These are phyloP conservation scores for Komagataella ulmi DNA, from an alignment of 805 yeast species.

Conservation along the genomic window DNA sequence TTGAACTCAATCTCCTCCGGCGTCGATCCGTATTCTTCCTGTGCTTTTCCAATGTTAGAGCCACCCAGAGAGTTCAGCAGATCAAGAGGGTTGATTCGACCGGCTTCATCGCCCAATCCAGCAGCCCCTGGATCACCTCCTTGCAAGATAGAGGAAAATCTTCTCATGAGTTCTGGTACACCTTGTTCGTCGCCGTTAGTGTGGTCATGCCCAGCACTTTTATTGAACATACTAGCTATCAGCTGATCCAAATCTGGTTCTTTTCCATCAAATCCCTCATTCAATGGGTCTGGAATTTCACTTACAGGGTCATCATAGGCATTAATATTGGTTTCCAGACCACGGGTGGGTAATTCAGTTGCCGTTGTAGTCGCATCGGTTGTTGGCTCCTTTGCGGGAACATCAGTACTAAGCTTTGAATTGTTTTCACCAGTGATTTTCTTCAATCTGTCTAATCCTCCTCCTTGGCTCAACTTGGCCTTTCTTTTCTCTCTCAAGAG, in stretches of 20 bases:
- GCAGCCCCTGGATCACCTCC: slow-evolving; percentile 1
- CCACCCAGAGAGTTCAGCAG: neutral
- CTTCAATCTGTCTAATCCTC: slow-evolving; percentile 38
- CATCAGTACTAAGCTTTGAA: slow-evolving; percentile 20
- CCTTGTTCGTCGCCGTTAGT: neutral
- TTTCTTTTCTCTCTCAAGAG: slow-evolving; percentile 51
- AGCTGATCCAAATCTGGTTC: slow-evolving; percentile 7
- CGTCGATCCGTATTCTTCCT: neutral
- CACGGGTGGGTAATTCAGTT: neutral
- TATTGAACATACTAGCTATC: slow-evolving; percentile 3
- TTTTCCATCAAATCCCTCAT: slow-evolving; percentile 1
- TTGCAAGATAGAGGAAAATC: slow-evolving; percentile 12
- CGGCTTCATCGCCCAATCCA: neutral
- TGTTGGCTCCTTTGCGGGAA: slow-evolving; percentile 15
- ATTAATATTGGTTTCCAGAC: slow-evolving; percentile 3
- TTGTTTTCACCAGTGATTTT: slow-evolving; percentile 28
- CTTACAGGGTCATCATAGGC: slow-evolving; percentile 2
- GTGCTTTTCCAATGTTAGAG: neutral
- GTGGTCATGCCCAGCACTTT: neutral
- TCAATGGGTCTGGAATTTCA: neutral
- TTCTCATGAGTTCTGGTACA: slow-evolving; percentile 13
- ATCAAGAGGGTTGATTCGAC: slow-evolving; percentile 1
- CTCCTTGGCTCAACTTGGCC: slow-evolving; percentile 43
- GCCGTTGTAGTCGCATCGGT: neutral
- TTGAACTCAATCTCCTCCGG: slow-evolving; percentile 8